These are phyloP conservation scores for Mycena latifolia DNA, from an alignment of 768 basidiomycete genomes.

Conservation along the genomic window DNA sequence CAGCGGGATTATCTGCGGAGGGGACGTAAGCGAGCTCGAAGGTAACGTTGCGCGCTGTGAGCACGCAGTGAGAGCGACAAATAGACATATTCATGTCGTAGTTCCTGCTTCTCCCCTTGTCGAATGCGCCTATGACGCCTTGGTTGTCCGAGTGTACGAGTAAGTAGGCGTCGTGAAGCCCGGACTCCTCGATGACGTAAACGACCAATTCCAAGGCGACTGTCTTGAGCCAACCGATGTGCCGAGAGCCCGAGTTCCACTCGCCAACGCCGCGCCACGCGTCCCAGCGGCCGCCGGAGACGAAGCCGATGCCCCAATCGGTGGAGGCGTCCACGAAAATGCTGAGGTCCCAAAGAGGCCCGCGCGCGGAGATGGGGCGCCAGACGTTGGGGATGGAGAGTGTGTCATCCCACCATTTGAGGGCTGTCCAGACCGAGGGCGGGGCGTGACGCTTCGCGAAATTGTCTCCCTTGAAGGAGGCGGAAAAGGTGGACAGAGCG, in stretches of 20 bases:
- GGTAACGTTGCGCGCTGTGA: conserved; percentile 4
- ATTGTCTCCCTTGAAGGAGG: conserved; percentile 36
- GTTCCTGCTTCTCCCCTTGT: conserved; percentile 8
- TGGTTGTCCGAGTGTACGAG: conserved; percentile 28
- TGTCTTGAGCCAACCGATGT: conserved; percentile 45
- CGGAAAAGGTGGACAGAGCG: conserved; percentile 41
- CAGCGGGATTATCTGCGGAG: conserved; percentile 17
- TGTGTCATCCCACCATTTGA: conserved; percentile 2
- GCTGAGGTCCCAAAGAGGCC: not conserved
- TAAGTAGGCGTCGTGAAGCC: conserved; percentile 24
- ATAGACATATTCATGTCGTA: conserved; percentile 29
- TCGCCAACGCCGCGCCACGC: conserved; percentile 20
- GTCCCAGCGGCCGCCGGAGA: conserved; percentile 34
- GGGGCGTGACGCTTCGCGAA: not conserved
- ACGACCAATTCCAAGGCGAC: conserved; percentile 26
- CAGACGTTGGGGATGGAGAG: not conserved
- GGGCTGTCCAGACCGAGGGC: not conserved
- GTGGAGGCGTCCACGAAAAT: conserved; percentile 40
- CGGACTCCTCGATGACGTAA: conserved; percentile 23
- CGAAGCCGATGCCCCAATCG: conserved; percentile 43
- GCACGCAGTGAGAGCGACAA: conserved; percentile 9
- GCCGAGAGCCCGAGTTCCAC: conserved; percentile 31
- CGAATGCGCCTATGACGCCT: conserved; percentile 28
- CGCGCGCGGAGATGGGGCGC: not conserved
- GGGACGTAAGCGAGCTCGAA: conserved; percentile 27